Evolutionary conservation across 306 rosid species (phyloP).

Genomic region (Medicago ruthenica): DNA sequence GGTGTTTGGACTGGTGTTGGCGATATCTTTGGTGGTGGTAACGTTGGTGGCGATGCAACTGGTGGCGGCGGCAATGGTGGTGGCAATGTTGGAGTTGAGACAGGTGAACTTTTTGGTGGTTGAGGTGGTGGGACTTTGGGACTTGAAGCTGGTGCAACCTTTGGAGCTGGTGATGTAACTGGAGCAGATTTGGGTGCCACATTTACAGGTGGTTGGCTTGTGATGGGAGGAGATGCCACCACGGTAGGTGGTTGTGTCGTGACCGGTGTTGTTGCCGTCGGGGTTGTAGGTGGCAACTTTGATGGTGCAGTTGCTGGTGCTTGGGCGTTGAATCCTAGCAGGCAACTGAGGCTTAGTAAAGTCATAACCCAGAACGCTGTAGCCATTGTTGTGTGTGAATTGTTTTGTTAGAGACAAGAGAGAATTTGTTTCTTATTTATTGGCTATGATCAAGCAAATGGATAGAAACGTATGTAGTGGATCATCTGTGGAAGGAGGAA

Average conservation of each 20-base stretch:
- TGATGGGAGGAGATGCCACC: constrained; percentile 50
- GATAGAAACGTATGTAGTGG: constrained; percentile 38
- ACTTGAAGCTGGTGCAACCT: constrained; percentile 59
- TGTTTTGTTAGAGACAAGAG: not conserved
- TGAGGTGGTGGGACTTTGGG: constrained; percentile 61
- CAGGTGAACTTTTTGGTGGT: constrained; percentile 65
- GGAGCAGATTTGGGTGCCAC: constrained; percentile 59
- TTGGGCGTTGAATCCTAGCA: constrained; percentile 45
- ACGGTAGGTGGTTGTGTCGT: constrained; percentile 41
- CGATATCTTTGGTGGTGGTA: constrained; percentile 61
- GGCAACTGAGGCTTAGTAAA: constrained; percentile 40
- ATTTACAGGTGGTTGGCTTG: constrained; percentile 54
- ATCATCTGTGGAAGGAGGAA: constrained; percentile 47
- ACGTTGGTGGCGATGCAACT: not conserved
- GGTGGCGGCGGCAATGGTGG: constrained; percentile 63
- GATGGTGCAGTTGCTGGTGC: constrained; percentile 43
- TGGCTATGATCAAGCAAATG: not conserved
- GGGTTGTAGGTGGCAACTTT: not conserved
- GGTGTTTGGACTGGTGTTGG: constrained; percentile 73
- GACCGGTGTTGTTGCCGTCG: constrained; percentile 26
- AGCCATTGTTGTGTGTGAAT: constrained; percentile 43
- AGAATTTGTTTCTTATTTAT: constrained; percentile 43
- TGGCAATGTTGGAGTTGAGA: constrained; percentile 49
- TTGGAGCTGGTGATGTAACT: constrained; percentile 62
- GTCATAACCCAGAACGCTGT: constrained; percentile 42